Evolutionary conservation across 306 rosid species (phyloP).

Genomic region (Albizia julibrissin): DNA sequence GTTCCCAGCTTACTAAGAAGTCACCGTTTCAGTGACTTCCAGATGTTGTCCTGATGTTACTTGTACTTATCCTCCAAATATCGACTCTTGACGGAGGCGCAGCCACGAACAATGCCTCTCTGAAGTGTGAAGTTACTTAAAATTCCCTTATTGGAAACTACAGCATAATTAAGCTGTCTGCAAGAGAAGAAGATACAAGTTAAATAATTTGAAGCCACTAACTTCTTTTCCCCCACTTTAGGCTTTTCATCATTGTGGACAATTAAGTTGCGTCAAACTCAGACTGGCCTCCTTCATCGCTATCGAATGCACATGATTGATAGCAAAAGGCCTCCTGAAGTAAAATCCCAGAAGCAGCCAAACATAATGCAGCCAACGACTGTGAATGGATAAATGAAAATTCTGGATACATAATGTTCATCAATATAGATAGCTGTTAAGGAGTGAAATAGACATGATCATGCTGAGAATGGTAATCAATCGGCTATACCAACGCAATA

Average conservation of each 20-base stretch:
- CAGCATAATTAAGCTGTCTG: slow-evolving; percentile 37
- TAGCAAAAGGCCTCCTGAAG: slow-evolving; percentile 1
- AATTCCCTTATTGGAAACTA: slow-evolving; percentile 30
- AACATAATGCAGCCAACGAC: slow-evolving; percentile 14
- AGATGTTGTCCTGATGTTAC: not conserved
- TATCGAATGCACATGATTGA: slow-evolving; percentile 33
- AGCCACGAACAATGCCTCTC: slow-evolving; percentile 29
- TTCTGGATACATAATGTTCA: no score
- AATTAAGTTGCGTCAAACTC: not conserved
- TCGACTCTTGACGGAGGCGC: slow-evolving; percentile 39
- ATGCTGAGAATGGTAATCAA: no score
- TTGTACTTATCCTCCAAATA: slow-evolving; percentile 33
- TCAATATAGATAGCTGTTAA: not conserved
- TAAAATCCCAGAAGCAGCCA: slow-evolving; percentile 14
- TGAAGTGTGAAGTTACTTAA: slow-evolving; percentile 5
- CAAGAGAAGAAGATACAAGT: not conserved
- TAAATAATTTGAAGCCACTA: not conserved
- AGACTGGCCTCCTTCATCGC: slow-evolving; percentile 41
- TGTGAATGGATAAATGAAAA: no score
- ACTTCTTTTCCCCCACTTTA: not conserved
- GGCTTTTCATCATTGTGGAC: not conserved
- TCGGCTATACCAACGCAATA: slow-evolving; percentile 36
- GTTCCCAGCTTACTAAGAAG: slow-evolving; percentile 2
- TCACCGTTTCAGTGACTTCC: not conserved
- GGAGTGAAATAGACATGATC: not conserved